Evolutionary conservation across 2,329 filamentous ascomycete genomes (phyloP), one percentile per base, ranked within the genome.

Genomic region (Capronia coronata): DNA sequence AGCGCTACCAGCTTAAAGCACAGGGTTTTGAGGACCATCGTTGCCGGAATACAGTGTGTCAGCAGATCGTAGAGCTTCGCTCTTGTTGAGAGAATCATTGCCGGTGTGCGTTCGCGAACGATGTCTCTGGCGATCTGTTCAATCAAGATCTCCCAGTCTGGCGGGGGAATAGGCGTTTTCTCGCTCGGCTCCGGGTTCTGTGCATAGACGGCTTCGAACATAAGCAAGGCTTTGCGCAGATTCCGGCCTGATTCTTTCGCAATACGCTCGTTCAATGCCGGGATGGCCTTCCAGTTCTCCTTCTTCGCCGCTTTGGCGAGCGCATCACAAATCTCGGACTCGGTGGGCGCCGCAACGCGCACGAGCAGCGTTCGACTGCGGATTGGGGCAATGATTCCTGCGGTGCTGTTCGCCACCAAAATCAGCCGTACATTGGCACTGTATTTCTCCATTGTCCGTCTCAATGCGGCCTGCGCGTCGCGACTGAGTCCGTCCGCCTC

Each of bases 391-490:
- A 98, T 98, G 62, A 98, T 98, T 64, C 97, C 97, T 57, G 90
- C 90, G 18, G 93, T 98, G 59, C 87, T 94, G 67, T 97, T 97
- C 42, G 93, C 93, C 52, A 98, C 73, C 52, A 98, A 73, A 42
- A 98, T 97, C 60, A 98, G 70, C 18, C 93, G 79, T 64, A 98
- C 64, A 67, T 98, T 98, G 11, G 91, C 90, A 63, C 87, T 94
- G 75, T 98, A 98, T 70, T 98, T 98, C 72, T 98, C 93, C 93
- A 98, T 98, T 0, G 93, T 98, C 56, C 93, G 77, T 67, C 93
- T 81, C 64, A 98, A 73, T 25, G 94, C 94, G 0, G 94, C 93
- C 71, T 98, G 93, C 2, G 93, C 93, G 75, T 98, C 93, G 56
- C 93, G 77, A 2, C 85, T 93, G 57, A 98, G 76, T 64, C 95